Base-by-base conservation (phyloP, 179 eudicot species). In the Monotropa hypopitys region DNA sequence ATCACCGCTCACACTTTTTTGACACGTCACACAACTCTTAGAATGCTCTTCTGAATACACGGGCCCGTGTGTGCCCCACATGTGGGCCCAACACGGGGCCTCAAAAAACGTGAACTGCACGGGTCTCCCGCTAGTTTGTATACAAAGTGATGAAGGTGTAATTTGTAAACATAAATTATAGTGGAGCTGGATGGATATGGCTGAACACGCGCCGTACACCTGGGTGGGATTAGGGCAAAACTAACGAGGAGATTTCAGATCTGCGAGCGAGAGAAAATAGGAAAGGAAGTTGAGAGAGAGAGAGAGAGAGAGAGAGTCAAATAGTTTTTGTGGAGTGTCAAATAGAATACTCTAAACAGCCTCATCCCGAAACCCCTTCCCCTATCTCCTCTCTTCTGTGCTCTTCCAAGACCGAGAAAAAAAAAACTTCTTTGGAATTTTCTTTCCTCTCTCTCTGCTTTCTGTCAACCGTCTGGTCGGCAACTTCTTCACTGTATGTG, bases 381-480 rank as follows among this genome's bases (percentile, higher is more conserved):
- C 3, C 51, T 5, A 51, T 21, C 51, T 13, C 40, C 26, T 7
- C 47, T 26, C n/a, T 47, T 46, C 43, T 38, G 11, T 28, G 16
- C 75, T 69, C 72, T 28, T 75, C 78, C 72, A 26, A 69, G 51
- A 79, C 30, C 30, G n/a, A n/a, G n/a, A 11, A 23, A 40, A 46
- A 40, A 56, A 40, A 73, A 74, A 5, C 23, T 46, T n/a, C 20
- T 42, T 74, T 23, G 69, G 77, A 57, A n/a, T 57, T 74, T 42
- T 63, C 32, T 46, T 16, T 18, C n/a, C 21, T 8, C 32, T 57
- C 12, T 21, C 61, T 21, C 28, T 54, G 28, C 73, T 61, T 77
- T 79, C 73, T 82, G 85, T 71, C 82, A 62, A 76, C 79, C 83
- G 79, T 83, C 88, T 81, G 88, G 88, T 85, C 86, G 88, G 88